A percentile compares a stretch with the other conserved stretches of the same genome.
These are phyloP conservation scores for Gleditsia sinensis DNA, from an alignment of 306 rosid species.

Conservation along the genomic window DNA sequence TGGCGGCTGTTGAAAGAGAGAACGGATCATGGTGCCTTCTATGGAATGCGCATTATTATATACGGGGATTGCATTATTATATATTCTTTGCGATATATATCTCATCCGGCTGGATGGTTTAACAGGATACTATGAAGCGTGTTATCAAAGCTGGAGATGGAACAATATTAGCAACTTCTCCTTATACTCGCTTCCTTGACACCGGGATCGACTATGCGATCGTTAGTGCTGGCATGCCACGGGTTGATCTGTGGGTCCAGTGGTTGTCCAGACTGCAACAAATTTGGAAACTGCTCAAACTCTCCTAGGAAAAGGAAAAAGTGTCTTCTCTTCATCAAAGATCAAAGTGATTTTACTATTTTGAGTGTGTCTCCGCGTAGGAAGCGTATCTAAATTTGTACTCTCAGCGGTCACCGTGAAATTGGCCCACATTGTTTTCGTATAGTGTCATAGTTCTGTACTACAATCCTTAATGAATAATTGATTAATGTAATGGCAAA, in stretches of 20 bases:
- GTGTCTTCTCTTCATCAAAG: too few relatives aligned
- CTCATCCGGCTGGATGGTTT: constrained; percentile 8
- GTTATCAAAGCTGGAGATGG: constrained; percentile 94
- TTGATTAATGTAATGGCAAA: too few relatives aligned
- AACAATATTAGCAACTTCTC: constrained; percentile 85
- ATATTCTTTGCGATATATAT: constrained; percentile 1
- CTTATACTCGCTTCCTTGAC: constrained; percentile 74
- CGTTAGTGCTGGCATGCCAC: constrained; percentile 80
- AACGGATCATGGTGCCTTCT: constrained; percentile 86
- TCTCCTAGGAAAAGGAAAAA: too few relatives aligned
- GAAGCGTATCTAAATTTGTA: too few relatives aligned
- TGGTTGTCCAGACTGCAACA: too few relatives aligned
- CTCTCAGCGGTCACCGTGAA: too few relatives aligned
- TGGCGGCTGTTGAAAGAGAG: constrained; percentile 84
- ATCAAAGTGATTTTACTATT: too few relatives aligned
- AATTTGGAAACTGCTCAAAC: too few relatives aligned
- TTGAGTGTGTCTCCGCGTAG: too few relatives aligned
- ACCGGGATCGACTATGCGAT: constrained; percentile 73
- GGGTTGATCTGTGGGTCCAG: constrained; percentile 84
- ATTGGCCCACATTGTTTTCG: too few relatives aligned
- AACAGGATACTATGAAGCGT: constrained; percentile 92
- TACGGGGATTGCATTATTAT: constrained; percentile 72
- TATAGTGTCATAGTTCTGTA: too few relatives aligned
- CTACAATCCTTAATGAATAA: too few relatives aligned
- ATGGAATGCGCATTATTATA: constrained; percentile 73